Base-by-base conservation (phyloP, 108 stramenopile genomes). In the Epipyxis sp. region DNA sequence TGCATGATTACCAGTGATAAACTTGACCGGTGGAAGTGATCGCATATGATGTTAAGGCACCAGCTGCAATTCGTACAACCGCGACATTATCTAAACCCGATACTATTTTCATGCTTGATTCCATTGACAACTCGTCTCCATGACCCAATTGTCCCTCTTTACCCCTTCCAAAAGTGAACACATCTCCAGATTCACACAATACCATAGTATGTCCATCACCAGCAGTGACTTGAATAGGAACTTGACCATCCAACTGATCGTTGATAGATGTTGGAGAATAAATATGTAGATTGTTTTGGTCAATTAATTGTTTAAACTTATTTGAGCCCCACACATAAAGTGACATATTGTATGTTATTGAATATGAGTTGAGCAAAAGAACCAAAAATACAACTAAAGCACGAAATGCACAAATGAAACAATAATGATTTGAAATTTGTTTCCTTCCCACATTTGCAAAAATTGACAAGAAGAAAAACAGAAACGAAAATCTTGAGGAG, bases 1-100 rank as follows among this genome's bases (percentile, higher is more conserved):
- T n/a, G n/a, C n/a, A n/a, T n/a, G n/a, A n/a, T n/a, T 25, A 6
- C 71, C 71, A 74, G 25, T 74, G 71, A 57, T 74, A 74, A 20
- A 74, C 71, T 6, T 25, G 40, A 30, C 71, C 71, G 3, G 71
- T 74, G 6, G n/a, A 29, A 27, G 71, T 34, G 42, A 74, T 37
- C 6, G 71, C 71, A 74, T 35, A 74, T 3, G 71, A 74, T 6
- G 13, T 42, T 30, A 6, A 6, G 10, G 71, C 71, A 13, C 71
- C 71, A 43, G 71, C 71, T 57, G 50, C 71, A 42, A 74, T 57
- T 10, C 43, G 29, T 10, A 74, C 50, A 13, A 74, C 34, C 6
- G 46, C 43, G 10, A 43, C 71, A 39, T 74, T 37, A 46, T 74
- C 46, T 13, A 74, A 39, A 46, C 50, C 71, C 25, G 13, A 6